A percentile compares a stretch with the other conserved stretches of the same genome.
Evolutionary conservation across 192 early-diverging fungal species (phyloP).

Genomic region (Linnemannia elongata): DNA sequence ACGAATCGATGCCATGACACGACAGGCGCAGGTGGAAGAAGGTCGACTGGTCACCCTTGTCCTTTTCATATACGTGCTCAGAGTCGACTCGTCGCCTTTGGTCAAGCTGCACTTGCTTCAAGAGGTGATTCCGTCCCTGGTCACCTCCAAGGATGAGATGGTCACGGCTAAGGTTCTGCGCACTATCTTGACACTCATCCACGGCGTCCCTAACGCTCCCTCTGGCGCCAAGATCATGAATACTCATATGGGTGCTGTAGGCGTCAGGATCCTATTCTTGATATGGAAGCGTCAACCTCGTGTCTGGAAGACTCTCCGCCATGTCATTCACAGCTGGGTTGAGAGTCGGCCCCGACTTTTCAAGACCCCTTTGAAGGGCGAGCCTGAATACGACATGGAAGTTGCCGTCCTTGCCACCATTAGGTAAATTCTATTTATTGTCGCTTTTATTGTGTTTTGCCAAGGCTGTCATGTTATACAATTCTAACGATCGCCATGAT

Average conservation of each 20-base stretch:
- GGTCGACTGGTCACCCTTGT: constrained; percentile 60
- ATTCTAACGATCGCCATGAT: not conserved
- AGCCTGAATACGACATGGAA: constrained; percentile 61
- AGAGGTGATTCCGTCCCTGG: constrained; percentile 59
- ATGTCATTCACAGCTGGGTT: constrained; percentile 65
- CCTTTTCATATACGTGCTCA: constrained; percentile 62
- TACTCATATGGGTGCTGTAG: constrained; percentile 60
- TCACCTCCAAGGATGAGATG: constrained; percentile 60
- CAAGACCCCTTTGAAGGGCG: constrained; percentile 38
- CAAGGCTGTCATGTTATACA: not conserved
- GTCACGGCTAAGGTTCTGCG: constrained; percentile 64
- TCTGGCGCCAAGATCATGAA: constrained; percentile 30
- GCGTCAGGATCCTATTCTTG: constrained; percentile 60
- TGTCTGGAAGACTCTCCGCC: constrained; percentile 66
- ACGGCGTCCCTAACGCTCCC: constrained; percentile 48
- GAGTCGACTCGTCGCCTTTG: constrained; percentile 39
- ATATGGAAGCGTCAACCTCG: constrained; percentile 65
- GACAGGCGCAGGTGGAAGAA: constrained; percentile 28
- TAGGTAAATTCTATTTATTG: constrained; percentile 28
- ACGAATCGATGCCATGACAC: constrained; percentile 38
- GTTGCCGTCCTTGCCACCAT: constrained; percentile 64
- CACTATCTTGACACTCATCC: constrained; percentile 57
- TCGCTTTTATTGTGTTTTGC: too few species aligned
- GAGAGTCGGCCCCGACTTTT: constrained; percentile 45
- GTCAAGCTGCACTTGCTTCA: constrained; percentile 61